phyloP scores from a whole-genome alignment of 208 protist species.

The Crithidia acanthocephali region DNA sequence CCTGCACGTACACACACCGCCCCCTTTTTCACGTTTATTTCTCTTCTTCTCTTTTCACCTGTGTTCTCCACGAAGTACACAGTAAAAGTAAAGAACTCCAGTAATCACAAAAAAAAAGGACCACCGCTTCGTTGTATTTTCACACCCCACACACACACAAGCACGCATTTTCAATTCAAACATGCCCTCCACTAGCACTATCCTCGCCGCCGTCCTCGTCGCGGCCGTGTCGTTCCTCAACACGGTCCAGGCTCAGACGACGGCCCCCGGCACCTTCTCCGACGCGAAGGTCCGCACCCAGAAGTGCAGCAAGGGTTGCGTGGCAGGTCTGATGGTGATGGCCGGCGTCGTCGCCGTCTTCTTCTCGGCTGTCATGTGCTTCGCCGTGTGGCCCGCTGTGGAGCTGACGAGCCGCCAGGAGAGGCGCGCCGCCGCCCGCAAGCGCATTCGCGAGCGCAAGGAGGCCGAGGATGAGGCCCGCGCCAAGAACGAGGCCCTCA shows the following conservation, averaged over 20 bases:
- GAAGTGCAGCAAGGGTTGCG: slow-evolving; percentile 60
- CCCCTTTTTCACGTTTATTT: background rate
- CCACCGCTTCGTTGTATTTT: slow-evolving; percentile 10
- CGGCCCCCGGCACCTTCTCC: slow-evolving; percentile 13
- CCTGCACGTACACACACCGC: background rate
- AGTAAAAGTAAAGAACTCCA: background rate
- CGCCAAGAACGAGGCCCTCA: slow-evolving; percentile 35
- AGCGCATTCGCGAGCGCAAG: slow-evolving; percentile 48
- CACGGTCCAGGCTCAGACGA: background rate
- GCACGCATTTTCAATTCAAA: background rate
- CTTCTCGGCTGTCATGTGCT: slow-evolving; percentile 45
- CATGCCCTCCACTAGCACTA: slow-evolving; percentile 14
- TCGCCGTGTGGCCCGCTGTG: slow-evolving; percentile 44
- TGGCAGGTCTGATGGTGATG: slow-evolving; percentile 53
- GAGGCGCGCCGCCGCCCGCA: slow-evolving; percentile 44
- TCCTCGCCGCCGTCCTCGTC: slow-evolving; percentile 16
- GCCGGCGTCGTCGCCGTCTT: slow-evolving; percentile 41
- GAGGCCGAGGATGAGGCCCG: slow-evolving; percentile 42
- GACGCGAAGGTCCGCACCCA: slow-evolving; percentile 22
- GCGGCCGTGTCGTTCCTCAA: slow-evolving; percentile 18
- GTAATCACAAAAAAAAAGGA: background rate
- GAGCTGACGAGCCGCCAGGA: slow-evolving; percentile 53
- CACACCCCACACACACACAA: background rate
- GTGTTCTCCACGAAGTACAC: slow-evolving; percentile 20
- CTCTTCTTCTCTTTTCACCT: slow-evolving; percentile 2